These are phyloP conservation scores for Clathrospora elynae DNA, from an alignment of 2,329 filamentous ascomycete species.

Conservation along the genomic window DNA sequence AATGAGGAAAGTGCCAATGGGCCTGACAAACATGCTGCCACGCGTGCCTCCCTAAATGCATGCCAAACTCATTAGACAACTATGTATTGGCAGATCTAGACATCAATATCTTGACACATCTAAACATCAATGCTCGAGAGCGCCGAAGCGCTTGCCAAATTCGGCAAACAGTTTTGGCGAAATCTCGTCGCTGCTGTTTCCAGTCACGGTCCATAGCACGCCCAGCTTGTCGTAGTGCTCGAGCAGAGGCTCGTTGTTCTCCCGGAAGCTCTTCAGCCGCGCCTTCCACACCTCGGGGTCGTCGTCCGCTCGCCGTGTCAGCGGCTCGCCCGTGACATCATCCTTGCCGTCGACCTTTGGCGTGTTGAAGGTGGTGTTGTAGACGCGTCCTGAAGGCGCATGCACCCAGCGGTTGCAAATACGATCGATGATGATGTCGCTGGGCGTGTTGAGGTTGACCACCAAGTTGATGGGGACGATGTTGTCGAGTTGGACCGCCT, in stretches of 20 bases:
- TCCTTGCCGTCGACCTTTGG: conserved; percentile 81
- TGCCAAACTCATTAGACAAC: conserved; percentile 8
- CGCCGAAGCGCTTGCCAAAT: conserved; percentile 75
- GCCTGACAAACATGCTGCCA: conserved; percentile 7
- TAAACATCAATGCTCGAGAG: conserved; percentile 24
- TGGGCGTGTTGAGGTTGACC: conserved; percentile 82
- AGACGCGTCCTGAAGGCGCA: conserved; percentile 85
- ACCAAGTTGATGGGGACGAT: conserved; percentile 95
- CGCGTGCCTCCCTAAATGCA: conserved; percentile 4
- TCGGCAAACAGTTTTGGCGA: conserved; percentile 84
- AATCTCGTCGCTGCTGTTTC: conserved; percentile 92
- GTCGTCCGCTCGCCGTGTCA: conserved; percentile 85
- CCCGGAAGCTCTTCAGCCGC: conserved; percentile 80
- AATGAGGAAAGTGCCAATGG: conserved; percentile 19
- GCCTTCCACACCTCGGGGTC: conserved; percentile 82
- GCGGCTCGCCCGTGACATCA: conserved; percentile 85
- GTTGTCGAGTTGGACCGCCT: conserved; percentile 76
- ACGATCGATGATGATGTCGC: conserved; percentile 82
- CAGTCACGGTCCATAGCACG: conserved; percentile 83
- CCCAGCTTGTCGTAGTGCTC: conserved; percentile 87
- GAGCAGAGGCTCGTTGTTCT: conserved; percentile 81
- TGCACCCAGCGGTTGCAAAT: conserved; percentile 95
- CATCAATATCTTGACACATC: no score
- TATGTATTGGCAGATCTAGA: conserved; percentile 3
- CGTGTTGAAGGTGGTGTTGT: conserved; percentile 92